phyloP scores from a whole-genome alignment of 1,284 basidiomycete species.

The Fomitopsis pinicola region DNA sequence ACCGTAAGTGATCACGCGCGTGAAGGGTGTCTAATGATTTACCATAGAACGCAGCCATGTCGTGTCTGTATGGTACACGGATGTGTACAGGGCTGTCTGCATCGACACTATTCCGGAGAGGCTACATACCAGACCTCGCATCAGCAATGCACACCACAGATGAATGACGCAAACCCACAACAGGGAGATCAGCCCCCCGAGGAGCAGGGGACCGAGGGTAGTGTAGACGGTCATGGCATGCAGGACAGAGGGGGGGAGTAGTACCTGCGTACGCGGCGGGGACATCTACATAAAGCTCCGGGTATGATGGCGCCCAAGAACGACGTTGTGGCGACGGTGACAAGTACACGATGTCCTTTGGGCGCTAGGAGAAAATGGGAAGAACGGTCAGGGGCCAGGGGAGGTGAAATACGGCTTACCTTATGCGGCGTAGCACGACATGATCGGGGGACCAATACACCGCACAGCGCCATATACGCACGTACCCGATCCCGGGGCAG shows the following conservation, averaged over 20 bases:
- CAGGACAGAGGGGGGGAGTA: background rate
- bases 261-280: background rate
- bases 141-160: background rate
- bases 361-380: background rate
- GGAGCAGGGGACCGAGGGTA: constrained; percentile 4
- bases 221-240: background rate
- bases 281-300: background rate
- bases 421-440: background rate
- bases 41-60: constrained; percentile 12
- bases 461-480: background rate
- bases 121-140: constrained; percentile 1
- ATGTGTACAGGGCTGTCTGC: constrained; percentile 16
- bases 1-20: background rate
- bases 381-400: background rate
- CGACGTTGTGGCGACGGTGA: background rate
- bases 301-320: background rate
- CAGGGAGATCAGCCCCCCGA: constrained; percentile 4
- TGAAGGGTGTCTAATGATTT: background rate
- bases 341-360: background rate
- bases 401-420: background rate
- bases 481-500: background rate
- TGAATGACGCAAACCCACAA: background rate
- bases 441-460: background rate
- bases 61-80: constrained; percentile 14
- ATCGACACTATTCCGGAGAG: constrained; percentile 19